Percentiles rank a stretch among this genome's conserved stretches.
Conservation (phyloP, 768 basidiomycete genomes). For the Lepiota venenata region DNA sequence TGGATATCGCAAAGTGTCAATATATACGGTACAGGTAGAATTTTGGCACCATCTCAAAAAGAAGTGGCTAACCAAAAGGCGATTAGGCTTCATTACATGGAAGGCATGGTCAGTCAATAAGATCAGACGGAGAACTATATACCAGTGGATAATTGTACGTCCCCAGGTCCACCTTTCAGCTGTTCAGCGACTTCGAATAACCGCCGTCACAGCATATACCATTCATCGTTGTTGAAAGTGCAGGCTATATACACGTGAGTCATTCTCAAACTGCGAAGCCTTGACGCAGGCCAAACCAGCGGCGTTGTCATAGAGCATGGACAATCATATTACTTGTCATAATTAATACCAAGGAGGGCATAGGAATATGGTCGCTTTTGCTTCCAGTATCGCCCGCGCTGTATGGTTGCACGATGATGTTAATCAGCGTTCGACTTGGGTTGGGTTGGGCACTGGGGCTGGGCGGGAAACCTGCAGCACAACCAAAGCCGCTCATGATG, state of each 20-base stretch:
- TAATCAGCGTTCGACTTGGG: slow-evolving; percentile 17
- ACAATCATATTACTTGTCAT: slow-evolving; percentile 4
- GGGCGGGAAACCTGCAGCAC: slow-evolving; percentile 1
- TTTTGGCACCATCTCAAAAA: too few relatives aligned
- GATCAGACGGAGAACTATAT: not conserved
- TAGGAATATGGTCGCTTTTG: slow-evolving; percentile 10
- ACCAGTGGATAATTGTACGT: not conserved
- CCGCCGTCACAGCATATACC: not conserved
- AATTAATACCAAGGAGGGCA: not conserved
- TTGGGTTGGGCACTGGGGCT: slow-evolving; percentile 14
- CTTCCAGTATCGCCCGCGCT: slow-evolving; percentile 9
- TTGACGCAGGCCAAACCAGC: not conserved
- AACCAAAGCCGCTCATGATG: slow-evolving; percentile 3
- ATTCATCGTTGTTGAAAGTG: slow-evolving; percentile 14
- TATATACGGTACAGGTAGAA: slow-evolving; percentile 1
- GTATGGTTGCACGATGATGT: slow-evolving; percentile 15
- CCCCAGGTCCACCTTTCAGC: too few relatives aligned
- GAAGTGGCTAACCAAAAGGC: not conserved
- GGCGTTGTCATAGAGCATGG: not conserved
- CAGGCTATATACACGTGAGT: slow-evolving; percentile 15
- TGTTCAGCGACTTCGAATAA: not conserved
- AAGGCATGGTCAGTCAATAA: slow-evolving; percentile 1
- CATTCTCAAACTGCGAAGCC: not conserved
- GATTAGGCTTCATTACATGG: slow-evolving; percentile 3
- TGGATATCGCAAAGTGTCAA: not conserved